Percentiles rank a stretch among this genome's conserved stretches.
Conservation (phyloP, 2,329 filamentous ascomycete species). For the Dendryphion nanum region DNA sequence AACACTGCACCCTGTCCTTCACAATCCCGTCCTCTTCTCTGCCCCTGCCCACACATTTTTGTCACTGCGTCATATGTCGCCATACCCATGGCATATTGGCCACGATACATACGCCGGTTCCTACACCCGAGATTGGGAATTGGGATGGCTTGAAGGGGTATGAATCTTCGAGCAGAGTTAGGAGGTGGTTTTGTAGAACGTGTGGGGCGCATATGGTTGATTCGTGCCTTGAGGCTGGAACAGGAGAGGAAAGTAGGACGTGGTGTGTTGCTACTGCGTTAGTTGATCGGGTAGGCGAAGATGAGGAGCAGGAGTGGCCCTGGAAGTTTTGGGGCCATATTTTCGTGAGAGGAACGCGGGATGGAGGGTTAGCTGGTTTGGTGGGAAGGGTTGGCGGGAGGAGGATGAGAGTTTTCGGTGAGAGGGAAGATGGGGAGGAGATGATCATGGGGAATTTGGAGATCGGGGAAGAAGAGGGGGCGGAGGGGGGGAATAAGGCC, state of each 20-base stretch:
- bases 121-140: conserved; percentile 29
- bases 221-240: conserved; percentile 1
- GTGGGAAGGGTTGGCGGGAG: conserved; percentile 22
- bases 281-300: conserved; percentile 27
- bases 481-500: conserved; percentile 11
- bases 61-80: conserved; percentile 55
- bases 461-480: neutral
- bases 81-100: conserved; percentile 49
- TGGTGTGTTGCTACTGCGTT: conserved; percentile 32
- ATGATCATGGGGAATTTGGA: neutral
- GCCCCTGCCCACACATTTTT: conserved; percentile 44
- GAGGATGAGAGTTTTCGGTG: conserved; percentile 24
- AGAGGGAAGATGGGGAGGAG: conserved; percentile 10
- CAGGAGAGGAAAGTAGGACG: conserved; percentile 6
- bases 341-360: conserved; percentile 32
- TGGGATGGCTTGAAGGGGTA: conserved; percentile 44
- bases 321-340: conserved; percentile 31
- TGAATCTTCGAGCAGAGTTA: conserved; percentile 42
- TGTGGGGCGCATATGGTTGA: conserved; percentile 48
- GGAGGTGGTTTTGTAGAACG: conserved; percentile 50
- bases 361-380: conserved; percentile 40
- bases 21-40: conserved; percentile 32
- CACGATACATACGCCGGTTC: conserved; percentile 44
- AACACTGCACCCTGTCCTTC: conserved; percentile 32
- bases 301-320: no score